Base-by-base conservation (phyloP, 345 rosid species). In the Pugionium cornutum region DNA sequence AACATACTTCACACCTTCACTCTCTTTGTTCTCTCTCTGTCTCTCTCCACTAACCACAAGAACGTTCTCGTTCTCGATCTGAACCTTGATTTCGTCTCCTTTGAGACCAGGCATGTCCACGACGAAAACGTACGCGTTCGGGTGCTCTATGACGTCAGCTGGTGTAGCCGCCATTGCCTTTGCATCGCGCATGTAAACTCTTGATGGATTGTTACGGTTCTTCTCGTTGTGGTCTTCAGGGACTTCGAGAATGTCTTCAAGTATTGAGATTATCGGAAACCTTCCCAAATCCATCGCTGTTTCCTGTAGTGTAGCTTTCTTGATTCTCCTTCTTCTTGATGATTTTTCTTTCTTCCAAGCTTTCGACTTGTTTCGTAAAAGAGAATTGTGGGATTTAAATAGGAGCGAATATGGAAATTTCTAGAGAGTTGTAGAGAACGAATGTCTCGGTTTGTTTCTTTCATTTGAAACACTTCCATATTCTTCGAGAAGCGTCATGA, bases 91-190 rank as follows among this genome's bases (percentile, higher is more conserved):
- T 54, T 87, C 89, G 2, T 75, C 83, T 2, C 79, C 79, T 18
- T 81, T 87, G 62, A 89, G 57, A 9, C 98, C 98, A 0, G 96
- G 96, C 96, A 91, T 86, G 76, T 91, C 94, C 36, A 91, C 64
- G 2, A 86, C 62, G 79, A 91, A 91, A 0, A 53, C 81, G 42
- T 80, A 91, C 0, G 86, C 72, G 11, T 66, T 77, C 0, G 82
- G 80, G 7, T 62, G 73, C 73, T 91, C 95, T 27, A 76, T 80
- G 6, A 88, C 91, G 33, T 89, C 98, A 0, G 92, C 95, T 0
- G 92, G 91, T 2, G 98, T 92, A 1, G 83, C 76, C 0, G 98
- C 95, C 98, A 89, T 92, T 0, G 98, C 96, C 47, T 81, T 80
- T 0, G 86, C 86, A 28, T 91, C 97, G 0, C 92, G 69, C 6